Evolutionary conservation across 192 early-diverging fungal species (phyloP).

Genomic region (Jimgerdemannia lactiflua): DNA sequence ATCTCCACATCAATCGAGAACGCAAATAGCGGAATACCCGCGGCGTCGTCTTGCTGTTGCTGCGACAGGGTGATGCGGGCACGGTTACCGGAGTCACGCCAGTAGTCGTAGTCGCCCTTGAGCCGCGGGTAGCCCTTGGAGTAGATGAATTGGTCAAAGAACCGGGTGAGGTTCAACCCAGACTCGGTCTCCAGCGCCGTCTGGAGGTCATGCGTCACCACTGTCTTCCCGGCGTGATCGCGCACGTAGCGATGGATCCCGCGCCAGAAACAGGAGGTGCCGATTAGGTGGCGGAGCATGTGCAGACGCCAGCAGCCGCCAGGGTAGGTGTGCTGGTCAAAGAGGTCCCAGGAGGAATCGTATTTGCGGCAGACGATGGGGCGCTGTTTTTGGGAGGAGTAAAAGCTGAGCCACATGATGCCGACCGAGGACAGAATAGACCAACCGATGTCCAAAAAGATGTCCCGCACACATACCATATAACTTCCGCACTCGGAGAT

Average conservation of each 20-base stretch:
- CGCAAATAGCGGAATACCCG: slow-evolving; percentile 42
- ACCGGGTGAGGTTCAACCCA: slow-evolving; percentile 54
- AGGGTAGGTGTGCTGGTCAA: slow-evolving; percentile 52
- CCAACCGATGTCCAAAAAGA: not conserved
- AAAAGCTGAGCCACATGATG: no score
- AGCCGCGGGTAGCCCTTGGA: slow-evolving; percentile 59
- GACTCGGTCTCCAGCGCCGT: slow-evolving; percentile 46
- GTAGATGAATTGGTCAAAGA: slow-evolving; percentile 70
- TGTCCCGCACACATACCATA: slow-evolving; percentile 1
- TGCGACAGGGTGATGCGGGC: slow-evolving; percentile 53
- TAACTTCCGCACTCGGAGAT: slow-evolving; percentile 17
- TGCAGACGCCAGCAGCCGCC: slow-evolving; percentile 49
- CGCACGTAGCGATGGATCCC: slow-evolving; percentile 42
- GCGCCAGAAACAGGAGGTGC: slow-evolving; percentile 45
- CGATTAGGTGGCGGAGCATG: slow-evolving; percentile 46
- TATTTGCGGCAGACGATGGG: slow-evolving; percentile 48
- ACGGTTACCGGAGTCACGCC: slow-evolving; percentile 46
- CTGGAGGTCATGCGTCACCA: slow-evolving; percentile 52
- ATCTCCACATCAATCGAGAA: slow-evolving; percentile 40
- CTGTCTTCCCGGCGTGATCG: slow-evolving; percentile 31
- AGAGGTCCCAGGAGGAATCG: slow-evolving; percentile 48
- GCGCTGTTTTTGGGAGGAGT: slow-evolving; percentile 30
- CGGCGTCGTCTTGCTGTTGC: slow-evolving; percentile 33
- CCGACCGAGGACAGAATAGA: no score
- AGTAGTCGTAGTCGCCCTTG: slow-evolving; percentile 49